Conservation (phyloP, 192 early-diverging fungal genomes). For the Entomortierella beljakovae region DNA sequence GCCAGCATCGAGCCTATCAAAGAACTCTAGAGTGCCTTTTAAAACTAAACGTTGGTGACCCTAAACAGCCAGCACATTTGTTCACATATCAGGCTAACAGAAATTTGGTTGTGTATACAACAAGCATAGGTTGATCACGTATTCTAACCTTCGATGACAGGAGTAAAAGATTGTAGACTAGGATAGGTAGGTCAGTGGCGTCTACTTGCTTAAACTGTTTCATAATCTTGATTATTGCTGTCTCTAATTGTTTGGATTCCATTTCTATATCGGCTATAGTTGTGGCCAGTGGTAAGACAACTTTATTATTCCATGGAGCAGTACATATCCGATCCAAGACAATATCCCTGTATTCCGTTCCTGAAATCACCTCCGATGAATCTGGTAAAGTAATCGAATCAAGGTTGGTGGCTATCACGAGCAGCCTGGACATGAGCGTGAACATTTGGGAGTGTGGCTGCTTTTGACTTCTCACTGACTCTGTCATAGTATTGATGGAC, state of each 20-base stretch:
- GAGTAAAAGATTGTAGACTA: constrained; percentile 76
- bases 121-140: neutral
- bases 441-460: constrained; percentile 48
- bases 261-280: constrained; percentile 50
- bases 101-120: neutral
- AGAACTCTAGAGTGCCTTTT: constrained; percentile 65
- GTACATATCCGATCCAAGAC: constrained; percentile 52
- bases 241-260: constrained; percentile 40
- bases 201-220: constrained; percentile 60
- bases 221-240: constrained; percentile 51
- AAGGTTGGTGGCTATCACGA: constrained; percentile 31
- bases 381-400: constrained; percentile 18
- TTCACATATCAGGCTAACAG: no score
- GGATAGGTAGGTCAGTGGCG: constrained; percentile 67
- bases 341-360: constrained; percentile 43
- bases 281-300: constrained; percentile 46
- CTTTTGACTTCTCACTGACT: constrained; percentile 24
- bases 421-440: constrained; percentile 36
- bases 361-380: constrained; percentile 32
- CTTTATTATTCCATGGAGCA: constrained; percentile 43
- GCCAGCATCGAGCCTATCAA: constrained; percentile 63
- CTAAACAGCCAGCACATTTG: constrained; percentile 16
- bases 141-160: constrained; percentile 66
- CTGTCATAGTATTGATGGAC: constrained; percentile 32
- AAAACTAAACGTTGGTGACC: constrained; percentile 69